phyloP scores from a whole-genome alignment of 768 basidiomycete genomes.

The Lactarius evosmus region DNA sequence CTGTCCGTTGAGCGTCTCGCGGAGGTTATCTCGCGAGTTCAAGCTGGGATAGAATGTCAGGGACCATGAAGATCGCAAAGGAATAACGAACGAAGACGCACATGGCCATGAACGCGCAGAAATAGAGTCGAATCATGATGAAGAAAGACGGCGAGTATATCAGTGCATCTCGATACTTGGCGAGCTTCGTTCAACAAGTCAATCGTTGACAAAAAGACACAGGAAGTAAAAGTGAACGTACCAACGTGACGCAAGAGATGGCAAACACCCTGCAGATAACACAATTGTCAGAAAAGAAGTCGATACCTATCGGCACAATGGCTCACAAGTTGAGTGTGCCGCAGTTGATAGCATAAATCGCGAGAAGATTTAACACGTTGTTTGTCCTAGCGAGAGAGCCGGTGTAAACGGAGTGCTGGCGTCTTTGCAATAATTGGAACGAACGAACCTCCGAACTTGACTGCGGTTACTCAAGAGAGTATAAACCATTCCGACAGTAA shows the following conservation, averaged over 20 bases:
- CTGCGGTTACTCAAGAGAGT: slow-evolving; percentile 6
- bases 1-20: neutral
- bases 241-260: neutral
- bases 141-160: neutral
- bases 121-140: neutral
- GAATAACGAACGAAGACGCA: no score
- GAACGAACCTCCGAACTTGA: neutral
- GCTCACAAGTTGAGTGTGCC: neutral
- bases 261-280: neutral
- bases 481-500: slow-evolving; percentile 12
- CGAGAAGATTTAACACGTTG: neutral
- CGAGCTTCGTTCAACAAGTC: neutral
- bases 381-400: neutral
- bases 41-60: neutral
- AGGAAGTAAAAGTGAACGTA: neutral
- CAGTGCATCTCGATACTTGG: neutral
- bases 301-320: neutral
- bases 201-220: neutral
- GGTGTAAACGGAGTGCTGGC: neutral
- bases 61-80: neutral
- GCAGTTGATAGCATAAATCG: slow-evolving; percentile 4
- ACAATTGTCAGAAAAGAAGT: neutral
- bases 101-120: slow-evolving; percentile 3
- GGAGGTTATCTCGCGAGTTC: neutral
- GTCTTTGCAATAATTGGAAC: neutral